Evolutionary conservation across 1,139 yeast genomes (phyloP).

Genomic region (Lodderomyces parapsilosis): DNA sequence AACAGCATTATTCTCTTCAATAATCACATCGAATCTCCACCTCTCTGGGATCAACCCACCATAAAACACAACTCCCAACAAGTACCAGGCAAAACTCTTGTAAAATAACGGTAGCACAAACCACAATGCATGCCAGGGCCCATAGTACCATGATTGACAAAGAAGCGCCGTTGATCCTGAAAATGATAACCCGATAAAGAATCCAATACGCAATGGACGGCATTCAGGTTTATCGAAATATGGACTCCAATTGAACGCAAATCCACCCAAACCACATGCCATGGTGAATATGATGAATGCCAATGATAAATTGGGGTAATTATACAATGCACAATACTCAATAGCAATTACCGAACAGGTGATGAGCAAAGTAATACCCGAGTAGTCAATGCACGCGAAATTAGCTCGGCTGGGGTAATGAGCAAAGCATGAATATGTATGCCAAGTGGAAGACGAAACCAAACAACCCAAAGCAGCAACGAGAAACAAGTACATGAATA

Average conservation of each 20-base stretch:
- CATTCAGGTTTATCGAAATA: constrained; percentile 85
- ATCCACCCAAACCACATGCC: constrained; percentile 68
- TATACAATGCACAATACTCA: constrained; percentile 75
- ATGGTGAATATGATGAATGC: constrained; percentile 61
- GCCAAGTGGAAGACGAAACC: constrained; percentile 82
- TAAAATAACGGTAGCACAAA: constrained; percentile 62
- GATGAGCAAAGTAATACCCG: constrained; percentile 88
- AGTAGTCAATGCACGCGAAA: constrained; percentile 92
- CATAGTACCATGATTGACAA: constrained; percentile 57
- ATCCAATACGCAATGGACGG: constrained; percentile 75
- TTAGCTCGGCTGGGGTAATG: constrained; percentile 60
- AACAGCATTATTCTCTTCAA: constrained; percentile 29
- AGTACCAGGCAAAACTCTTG: constrained; percentile 71
- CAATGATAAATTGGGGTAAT: constrained; percentile 50
- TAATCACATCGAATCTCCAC: constrained; percentile 66
- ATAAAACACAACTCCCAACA: constrained; percentile 81
- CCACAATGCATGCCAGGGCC: constrained; percentile 47
- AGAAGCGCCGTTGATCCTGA: constrained; percentile 70
- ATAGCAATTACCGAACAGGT: constrained; percentile 88
- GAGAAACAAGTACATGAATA: constrained; percentile 62
- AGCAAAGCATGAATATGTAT: constrained; percentile 82
- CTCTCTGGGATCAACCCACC: constrained; percentile 90
- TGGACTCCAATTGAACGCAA: constrained; percentile 86
- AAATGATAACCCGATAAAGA: constrained; percentile 76
- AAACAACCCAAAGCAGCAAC: constrained; percentile 76